Evolutionary conservation across 805 yeast species (phyloP), one percentile per base, ranked within the genome.

Genomic region (Brettanomyces nanus): DNA sequence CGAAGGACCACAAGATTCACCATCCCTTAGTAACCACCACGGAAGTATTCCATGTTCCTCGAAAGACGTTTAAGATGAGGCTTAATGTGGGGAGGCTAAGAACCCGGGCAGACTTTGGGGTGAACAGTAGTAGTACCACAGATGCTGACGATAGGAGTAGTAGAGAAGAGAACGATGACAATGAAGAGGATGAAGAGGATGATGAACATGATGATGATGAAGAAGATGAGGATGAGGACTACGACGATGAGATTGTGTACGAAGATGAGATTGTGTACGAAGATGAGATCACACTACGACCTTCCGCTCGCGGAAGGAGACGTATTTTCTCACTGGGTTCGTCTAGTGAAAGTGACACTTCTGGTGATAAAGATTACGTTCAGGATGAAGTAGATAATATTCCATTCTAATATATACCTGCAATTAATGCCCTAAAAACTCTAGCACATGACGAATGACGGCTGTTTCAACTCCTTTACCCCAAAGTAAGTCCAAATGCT

Each of bases 401-500:
- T 10, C n/a, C n/a, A n/a, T n/a, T n/a, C n/a, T n/a, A n/a, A n/a
- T n/a, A n/a, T n/a, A n/a, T n/a, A 28, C 7, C 17, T 28, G 9
- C n/a, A 10, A 9, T 20, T 14, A 15, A 20, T 38, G 23, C 19
- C 39, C 36, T 19, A 58, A 33, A 44, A 55, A 54, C 6, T 58
- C 54, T 3, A 64, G 41, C 5, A 73, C 65, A 39, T 66, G 63
- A 5, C 62, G 54, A 33, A 71, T 61, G 3, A 77, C 79, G 38
- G 65, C 52, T 4, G 51, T 45, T 21, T 66, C 73, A 3, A 82
- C 81, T 38, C 77, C 73, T 19, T 69, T 62, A n/a, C 96, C 97
- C 98, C 98, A 90, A 10, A 90, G 64, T 44, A 90, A 71, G 55
- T 92, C 98, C 43, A 90, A 62, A 61, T 90, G 98, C 60, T 90